A percentile compares a stretch with the other conserved stretches of the same genome.
Evolutionary conservation across 768 basidiomycete species (phyloP).

Genomic region (Tephrocybe sp.): DNA sequence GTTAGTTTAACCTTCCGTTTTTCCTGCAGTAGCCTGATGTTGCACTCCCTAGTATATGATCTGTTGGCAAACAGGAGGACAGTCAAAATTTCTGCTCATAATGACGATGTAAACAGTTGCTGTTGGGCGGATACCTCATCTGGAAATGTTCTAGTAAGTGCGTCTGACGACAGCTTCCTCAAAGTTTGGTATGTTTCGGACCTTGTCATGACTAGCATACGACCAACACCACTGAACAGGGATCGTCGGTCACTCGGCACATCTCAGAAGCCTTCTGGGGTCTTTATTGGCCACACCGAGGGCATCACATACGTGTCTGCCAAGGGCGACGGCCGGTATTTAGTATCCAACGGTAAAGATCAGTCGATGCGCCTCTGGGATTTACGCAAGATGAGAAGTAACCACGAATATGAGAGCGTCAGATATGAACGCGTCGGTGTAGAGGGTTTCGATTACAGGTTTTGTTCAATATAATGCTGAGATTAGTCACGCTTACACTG

Average conservation of each 20-base stretch:
- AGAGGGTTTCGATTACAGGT: slow-evolving; percentile 81
- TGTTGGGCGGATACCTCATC: slow-evolving; percentile 94
- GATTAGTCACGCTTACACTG: neutral
- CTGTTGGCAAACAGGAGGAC: slow-evolving; percentile 75
- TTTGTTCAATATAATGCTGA: slow-evolving; percentile 18
- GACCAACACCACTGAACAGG: slow-evolving; percentile 33
- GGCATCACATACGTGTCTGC: slow-evolving; percentile 94
- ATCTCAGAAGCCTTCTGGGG: slow-evolving; percentile 81
- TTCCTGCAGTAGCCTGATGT: neutral
- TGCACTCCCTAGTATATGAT: slow-evolving; percentile 73
- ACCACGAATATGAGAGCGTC: slow-evolving; percentile 62
- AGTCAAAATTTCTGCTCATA: slow-evolving; percentile 85
- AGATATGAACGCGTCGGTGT: slow-evolving; percentile 53
- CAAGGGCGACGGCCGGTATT: slow-evolving; percentile 94
- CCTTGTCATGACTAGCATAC: too few relatives aligned
- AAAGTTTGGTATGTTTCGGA: slow-evolving; percentile 93
- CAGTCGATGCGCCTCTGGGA: slow-evolving; percentile 93
- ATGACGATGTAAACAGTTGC: slow-evolving; percentile 91
- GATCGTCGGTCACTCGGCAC: slow-evolving; percentile 55
- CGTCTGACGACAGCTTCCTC: slow-evolving; percentile 90
- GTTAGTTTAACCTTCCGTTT: slow-evolving; percentile 36
- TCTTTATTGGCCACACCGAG: slow-evolving; percentile 93
- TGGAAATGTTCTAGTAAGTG: slow-evolving; percentile 93
- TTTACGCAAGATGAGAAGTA: slow-evolving; percentile 86
- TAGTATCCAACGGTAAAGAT: slow-evolving; percentile 96